A percentile compares a stretch with the other conserved stretches of the same genome.
phyloP scores from a whole-genome alignment of 1,284 basidiomycete genomes.

The Trametes versicolor region DNA sequence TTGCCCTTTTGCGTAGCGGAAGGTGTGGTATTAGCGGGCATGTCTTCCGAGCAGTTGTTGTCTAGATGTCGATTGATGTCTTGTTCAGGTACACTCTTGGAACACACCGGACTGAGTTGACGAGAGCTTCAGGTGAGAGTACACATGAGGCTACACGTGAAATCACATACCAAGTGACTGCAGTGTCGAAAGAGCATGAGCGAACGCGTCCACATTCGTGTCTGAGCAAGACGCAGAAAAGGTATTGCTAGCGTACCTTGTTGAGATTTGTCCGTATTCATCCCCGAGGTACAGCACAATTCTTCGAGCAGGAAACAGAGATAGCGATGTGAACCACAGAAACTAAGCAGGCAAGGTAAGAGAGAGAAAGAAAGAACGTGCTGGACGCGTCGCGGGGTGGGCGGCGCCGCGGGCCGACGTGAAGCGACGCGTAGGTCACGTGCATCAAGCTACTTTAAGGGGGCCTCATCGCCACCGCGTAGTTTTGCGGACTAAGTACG shows the following conservation, averaged over 20 bases:
- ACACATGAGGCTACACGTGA: conserved; percentile 2
- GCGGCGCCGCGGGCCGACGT: background rate
- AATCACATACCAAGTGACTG: background rate
- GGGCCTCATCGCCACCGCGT: too few species aligned
- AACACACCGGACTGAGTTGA: conserved; percentile 55
- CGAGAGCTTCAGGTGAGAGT: background rate
- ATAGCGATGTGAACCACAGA: background rate
- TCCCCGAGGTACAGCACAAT: background rate
- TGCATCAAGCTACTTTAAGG: background rate
- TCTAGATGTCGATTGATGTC: conserved; percentile 62
- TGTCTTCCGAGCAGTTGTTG: conserved; percentile 49
- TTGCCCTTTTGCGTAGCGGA: conserved; percentile 26
- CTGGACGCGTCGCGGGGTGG: background rate
- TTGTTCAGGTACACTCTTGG: conserved; percentile 49
- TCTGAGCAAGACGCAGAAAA: background rate
- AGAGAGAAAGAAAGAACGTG: background rate
- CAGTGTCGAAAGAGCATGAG: background rate
- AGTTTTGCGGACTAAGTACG: too few species aligned
- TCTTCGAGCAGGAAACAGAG: background rate
- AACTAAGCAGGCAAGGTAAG: background rate
- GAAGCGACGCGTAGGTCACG: conserved; percentile 18
- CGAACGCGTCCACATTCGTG: background rate
- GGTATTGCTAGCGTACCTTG: background rate
- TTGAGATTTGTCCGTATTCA: background rate
- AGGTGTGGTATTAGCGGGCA: conserved; percentile 17